These are phyloP conservation scores for Solanum virginianum DNA, from an alignment of 257 asterid species.

Conservation along the genomic window DNA sequence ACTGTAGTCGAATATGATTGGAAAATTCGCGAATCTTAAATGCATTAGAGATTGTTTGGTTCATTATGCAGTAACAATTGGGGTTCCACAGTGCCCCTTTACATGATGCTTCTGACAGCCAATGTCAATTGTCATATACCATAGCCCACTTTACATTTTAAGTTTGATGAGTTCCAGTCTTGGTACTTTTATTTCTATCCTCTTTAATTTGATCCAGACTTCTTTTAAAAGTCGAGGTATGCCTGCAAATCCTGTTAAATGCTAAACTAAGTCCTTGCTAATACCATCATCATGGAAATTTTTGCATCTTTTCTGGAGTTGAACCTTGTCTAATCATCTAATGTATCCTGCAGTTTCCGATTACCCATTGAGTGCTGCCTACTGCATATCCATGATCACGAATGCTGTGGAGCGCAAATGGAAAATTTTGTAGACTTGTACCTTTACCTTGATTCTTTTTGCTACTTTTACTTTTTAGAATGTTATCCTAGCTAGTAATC, in stretches of 20 bases:
- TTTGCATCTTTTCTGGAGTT: not conserved
- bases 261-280: not conserved
- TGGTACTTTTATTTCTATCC: not conserved
- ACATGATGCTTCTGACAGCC: not conserved
- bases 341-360: conserved; percentile 55
- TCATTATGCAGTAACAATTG: not conserved
- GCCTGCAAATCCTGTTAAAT: not conserved
- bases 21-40: not conserved
- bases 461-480: not conserved
- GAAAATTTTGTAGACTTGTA: conserved; percentile 36
- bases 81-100: not conserved
- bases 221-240: not conserved
- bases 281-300: not conserved
- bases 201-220: not conserved
- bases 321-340: not conserved
- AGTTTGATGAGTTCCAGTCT: not conserved
- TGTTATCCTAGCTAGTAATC: not conserved
- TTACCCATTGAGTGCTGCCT: conserved; percentile 79
- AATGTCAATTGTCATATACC: not conserved
- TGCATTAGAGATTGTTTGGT: not conserved
- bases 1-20: not conserved
- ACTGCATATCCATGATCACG: conserved; percentile 63
- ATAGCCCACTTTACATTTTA: not conserved
- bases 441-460: not conserved
- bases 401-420: conserved; percentile 59